Base-by-base conservation (phyloP, 306 rosid species). In the Cucurbita maxima region DNA sequence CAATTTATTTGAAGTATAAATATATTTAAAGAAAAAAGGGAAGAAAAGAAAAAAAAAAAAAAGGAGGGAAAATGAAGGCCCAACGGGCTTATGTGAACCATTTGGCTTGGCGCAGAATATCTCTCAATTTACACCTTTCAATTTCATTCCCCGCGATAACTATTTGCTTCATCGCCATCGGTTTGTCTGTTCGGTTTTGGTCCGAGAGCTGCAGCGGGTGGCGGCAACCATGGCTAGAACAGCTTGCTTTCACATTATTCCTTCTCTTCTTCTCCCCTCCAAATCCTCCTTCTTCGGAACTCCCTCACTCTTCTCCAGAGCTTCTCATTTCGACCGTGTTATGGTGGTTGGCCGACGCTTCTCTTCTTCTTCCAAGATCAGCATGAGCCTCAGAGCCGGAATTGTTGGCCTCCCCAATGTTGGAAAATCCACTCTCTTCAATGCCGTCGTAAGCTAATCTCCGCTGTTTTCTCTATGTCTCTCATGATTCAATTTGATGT, bases 381-480 rank as follows among this genome's bases (percentile, higher is more conserved):
- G 99, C 88, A 94, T 89, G 99, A 94, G 92, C 81, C 92, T 94
- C 72, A 85, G 75, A 81, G 95, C 96, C 57, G 99, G 99, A 69
- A 91, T 94, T 56, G 99, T 94, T 62, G 99, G 99, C 75, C 99
- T 94, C 55, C 97, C 97, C 9, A 94, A 94, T 78, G 99, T 94
- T 71, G 98, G 98, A 47, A 94, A 89, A 78, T 94, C 98, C 73
- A 94, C 97, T 36, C 96, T 94, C 75, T 94, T 94, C 87, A 94
- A 91, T 73, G 99, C 97, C 76, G 97, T 94, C 30, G 97, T 94
- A 81, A 86, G 92, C 34, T 69, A 25, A 57, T 67, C 18, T 40
- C 52, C 4, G 48, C 25, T 37, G 13, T 6, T 61, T 22, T 64
- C 58, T 58, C 71, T 78, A 43, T 25, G 8, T 41, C 41, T 69